phyloP scores from a whole-genome alignment of 2,329 filamentous ascomycete species.

The Clarireedia homoeocarpa region DNA sequence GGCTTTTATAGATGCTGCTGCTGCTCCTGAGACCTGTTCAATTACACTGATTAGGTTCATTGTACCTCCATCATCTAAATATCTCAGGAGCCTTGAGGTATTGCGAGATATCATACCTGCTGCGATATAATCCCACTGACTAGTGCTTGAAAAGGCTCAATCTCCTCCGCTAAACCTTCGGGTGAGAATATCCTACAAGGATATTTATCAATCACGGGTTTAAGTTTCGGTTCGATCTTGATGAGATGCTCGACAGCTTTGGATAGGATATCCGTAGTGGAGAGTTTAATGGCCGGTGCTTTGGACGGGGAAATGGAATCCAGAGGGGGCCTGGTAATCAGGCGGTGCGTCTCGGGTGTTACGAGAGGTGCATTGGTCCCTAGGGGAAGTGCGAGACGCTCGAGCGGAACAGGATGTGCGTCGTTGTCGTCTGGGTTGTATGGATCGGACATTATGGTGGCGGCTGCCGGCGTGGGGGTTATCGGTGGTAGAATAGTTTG shows the following conservation, averaged over 20 bases:
- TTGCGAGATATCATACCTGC: constrained; percentile 42
- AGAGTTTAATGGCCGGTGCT: constrained; percentile 29
- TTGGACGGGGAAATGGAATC: constrained; percentile 51
- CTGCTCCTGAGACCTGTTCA: constrained; percentile 69
- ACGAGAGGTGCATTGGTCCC: constrained; percentile 62
- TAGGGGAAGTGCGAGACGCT: constrained; percentile 54
- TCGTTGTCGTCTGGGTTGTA: constrained; percentile 34
- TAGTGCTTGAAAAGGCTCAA: constrained; percentile 83
- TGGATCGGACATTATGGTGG: constrained; percentile 38
- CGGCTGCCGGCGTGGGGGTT: constrained; percentile 42
- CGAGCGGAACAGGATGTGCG: constrained; percentile 21
- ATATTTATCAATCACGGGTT: constrained; percentile 63
- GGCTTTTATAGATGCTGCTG: constrained; percentile 79
- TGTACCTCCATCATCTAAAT: too few species aligned
- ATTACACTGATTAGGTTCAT: too few species aligned
- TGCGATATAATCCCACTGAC: constrained; percentile 88
- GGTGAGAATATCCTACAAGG: constrained; percentile 74
- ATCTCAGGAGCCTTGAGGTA: too few species aligned
- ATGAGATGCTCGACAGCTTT: constrained; percentile 71
- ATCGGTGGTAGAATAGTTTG: constrained; percentile 27
- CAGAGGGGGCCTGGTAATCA: constrained; percentile 46
- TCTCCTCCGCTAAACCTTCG: constrained; percentile 70
- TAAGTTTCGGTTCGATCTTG: constrained; percentile 63
- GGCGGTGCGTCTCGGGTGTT: constrained; percentile 61
- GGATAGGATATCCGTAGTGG: constrained; percentile 65